Evolutionary conservation across 805 yeast species (phyloP).

Genomic region (Saturnispora sekii): DNA sequence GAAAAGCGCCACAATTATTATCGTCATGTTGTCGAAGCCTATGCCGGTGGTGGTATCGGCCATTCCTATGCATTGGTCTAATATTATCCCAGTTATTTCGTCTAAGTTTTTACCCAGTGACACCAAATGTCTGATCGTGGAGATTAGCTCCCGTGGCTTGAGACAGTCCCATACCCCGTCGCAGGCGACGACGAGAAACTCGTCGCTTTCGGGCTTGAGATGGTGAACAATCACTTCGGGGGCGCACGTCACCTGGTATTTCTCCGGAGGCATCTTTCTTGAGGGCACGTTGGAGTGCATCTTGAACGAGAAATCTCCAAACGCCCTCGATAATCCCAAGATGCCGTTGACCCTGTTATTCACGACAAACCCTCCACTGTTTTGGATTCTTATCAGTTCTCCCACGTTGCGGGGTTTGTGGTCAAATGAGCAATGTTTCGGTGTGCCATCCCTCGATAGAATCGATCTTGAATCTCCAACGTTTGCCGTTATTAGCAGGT

Average conservation of each 20-base stretch:
- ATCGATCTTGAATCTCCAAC: constrained; percentile 72
- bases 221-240: constrained; percentile 63
- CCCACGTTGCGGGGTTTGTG: constrained; percentile 53
- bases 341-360: constrained; percentile 52
- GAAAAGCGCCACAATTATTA: constrained; percentile 39
- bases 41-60: constrained; percentile 69
- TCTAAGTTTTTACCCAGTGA: constrained; percentile 48
- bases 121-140: constrained; percentile 47
- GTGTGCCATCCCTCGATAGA: constrained; percentile 39
- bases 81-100: constrained; percentile 46
- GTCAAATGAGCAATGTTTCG: constrained; percentile 58
- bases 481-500: constrained; percentile 47
- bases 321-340: constrained; percentile 47
- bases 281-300: constrained; percentile 15
- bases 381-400: constrained; percentile 45
- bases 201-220: constrained; percentile 45
- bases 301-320: constrained; percentile 58
- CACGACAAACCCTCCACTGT: constrained; percentile 53
- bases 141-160: constrained; percentile 45
- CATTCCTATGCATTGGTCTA: constrained; percentile 59
- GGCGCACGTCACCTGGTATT: constrained; percentile 69
- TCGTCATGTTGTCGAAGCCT: constrained; percentile 78
- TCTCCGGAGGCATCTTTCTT: constrained; percentile 43
- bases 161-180: constrained; percentile 80
- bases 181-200: constrained; percentile 66